phyloP scores from a whole-genome alignment of 768 basidiomycete species.

The Candolleomyces eurysporus region DNA sequence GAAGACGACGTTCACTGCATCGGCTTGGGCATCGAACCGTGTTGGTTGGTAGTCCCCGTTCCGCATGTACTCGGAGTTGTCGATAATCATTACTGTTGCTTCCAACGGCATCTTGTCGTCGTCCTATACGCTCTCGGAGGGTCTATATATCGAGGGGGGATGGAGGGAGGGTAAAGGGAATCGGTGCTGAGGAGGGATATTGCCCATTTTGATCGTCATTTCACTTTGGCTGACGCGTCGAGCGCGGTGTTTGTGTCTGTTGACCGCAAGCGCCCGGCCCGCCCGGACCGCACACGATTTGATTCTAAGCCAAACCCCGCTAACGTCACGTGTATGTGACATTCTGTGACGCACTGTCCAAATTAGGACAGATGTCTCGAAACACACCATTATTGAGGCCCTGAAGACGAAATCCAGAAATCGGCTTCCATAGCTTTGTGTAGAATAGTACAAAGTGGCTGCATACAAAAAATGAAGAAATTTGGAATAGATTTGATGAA shows the following conservation, averaged over 20 bases:
- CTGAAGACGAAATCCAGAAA: too few species aligned
- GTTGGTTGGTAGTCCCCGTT: conserved; percentile 90
- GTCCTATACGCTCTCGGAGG: neutral
- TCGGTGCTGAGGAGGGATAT: conserved; percentile 1
- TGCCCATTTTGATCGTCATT: conserved; percentile 6
- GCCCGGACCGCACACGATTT: too few species aligned
- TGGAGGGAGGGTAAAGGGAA: conserved; percentile 4
- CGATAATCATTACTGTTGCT: conserved; percentile 96
- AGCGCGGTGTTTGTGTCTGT: conserved; percentile 20
- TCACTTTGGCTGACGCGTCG: conserved; percentile 31
- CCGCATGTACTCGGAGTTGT: conserved; percentile 97
- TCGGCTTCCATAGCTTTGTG: too few species aligned
- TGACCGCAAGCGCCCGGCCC: neutral
- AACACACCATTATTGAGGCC: too few species aligned
- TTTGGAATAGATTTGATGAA: too few species aligned
- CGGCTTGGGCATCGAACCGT: conserved; percentile 87
- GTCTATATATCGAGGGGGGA: conserved; percentile 1
- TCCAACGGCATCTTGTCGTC: conserved; percentile 82
- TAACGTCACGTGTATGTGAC: too few species aligned
- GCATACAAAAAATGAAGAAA: too few species aligned
- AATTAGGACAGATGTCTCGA: too few species aligned
- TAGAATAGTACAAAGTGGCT: too few species aligned
- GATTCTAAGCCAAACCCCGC: too few species aligned
- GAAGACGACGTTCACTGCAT: conserved; percentile 88
- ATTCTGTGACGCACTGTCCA: too few species aligned